Percentiles rank a stretch among this genome's conserved stretches.
Conservation (phyloP, 1,284 basidiomycete species). For the Melampsora americana region DNA sequence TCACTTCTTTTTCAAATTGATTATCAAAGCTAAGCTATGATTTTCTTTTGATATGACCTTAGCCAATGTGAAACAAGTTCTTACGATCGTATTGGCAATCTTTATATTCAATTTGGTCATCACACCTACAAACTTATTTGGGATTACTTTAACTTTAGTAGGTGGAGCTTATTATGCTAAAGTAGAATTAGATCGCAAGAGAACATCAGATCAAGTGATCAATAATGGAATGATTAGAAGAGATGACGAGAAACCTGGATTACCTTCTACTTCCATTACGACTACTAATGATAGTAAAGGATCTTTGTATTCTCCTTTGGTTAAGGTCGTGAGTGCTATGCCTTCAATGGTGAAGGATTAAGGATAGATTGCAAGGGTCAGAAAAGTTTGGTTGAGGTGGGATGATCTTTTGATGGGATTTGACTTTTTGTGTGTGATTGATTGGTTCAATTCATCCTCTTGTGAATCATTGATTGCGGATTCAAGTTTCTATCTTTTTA, state of each 20-base stretch:
- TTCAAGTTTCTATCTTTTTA: no score
- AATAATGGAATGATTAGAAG: background rate
- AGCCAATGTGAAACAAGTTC: slow-evolving; percentile 90
- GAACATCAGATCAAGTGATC: background rate
- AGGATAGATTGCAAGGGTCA: no score
- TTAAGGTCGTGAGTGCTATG: no score
- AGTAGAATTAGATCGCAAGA: slow-evolving; percentile 21
- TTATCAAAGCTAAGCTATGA: no score
- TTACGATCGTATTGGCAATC: slow-evolving; percentile 81
- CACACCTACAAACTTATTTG: slow-evolving; percentile 70
- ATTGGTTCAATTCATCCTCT: no score
- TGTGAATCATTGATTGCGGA: no score
- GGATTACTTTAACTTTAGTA: slow-evolving; percentile 72
- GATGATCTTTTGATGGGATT: no score
- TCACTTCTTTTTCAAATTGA: background rate
- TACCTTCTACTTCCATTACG: background rate
- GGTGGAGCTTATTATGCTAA: slow-evolving; percentile 64
- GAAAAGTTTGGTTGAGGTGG: no score
- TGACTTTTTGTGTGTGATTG: no score
- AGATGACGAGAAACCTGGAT: background rate
- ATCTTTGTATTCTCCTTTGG: no score
- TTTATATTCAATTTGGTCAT: slow-evolving; percentile 76
- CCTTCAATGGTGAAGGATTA: no score
- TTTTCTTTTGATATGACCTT: background rate
- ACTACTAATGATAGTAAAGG: no score